A percentile compares a stretch with the other conserved stretches of the same genome.
Conservation (phyloP, 306 rosid species). For the Fagus crenata region DNA sequence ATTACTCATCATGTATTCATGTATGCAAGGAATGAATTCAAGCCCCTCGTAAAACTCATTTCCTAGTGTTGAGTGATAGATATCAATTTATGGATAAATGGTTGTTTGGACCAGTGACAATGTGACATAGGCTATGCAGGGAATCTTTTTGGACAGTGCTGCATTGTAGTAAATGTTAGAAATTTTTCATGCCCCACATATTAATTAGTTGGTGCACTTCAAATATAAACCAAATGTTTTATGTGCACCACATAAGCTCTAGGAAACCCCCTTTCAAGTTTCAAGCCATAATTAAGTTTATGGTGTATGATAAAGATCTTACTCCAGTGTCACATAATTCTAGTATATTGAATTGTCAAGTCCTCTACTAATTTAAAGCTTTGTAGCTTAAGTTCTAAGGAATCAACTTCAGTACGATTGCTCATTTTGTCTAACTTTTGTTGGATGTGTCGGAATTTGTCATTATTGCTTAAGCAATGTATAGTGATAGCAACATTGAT, state of each 20-base stretch:
- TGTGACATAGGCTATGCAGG: too few relatives aligned
- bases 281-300: not conserved
- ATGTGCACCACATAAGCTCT: not conserved
- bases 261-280: not conserved
- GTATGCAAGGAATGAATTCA: not conserved
- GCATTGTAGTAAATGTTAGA: too few relatives aligned
- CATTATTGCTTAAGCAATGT: slow-evolving; percentile 27
- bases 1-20: not conserved
- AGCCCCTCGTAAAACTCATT: not conserved
- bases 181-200: too few relatives aligned
- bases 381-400: not conserved
- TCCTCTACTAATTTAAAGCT: not conserved
- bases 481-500: slow-evolving; percentile 26
- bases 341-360: not conserved
- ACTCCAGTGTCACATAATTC: not conserved
- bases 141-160: too few relatives aligned
- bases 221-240: too few relatives aligned
- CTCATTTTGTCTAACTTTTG: slow-evolving; percentile 27
- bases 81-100: too few relatives aligned
- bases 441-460: slow-evolving; percentile 38
- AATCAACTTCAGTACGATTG: slow-evolving; percentile 1
- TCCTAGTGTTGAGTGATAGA: not conserved
- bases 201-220: too few relatives aligned
- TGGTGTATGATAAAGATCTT: not conserved
- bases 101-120: too few relatives aligned